phyloP scores from a whole-genome alignment of 1,139 yeast species.

The Scheffersomyces lignicola region DNA sequence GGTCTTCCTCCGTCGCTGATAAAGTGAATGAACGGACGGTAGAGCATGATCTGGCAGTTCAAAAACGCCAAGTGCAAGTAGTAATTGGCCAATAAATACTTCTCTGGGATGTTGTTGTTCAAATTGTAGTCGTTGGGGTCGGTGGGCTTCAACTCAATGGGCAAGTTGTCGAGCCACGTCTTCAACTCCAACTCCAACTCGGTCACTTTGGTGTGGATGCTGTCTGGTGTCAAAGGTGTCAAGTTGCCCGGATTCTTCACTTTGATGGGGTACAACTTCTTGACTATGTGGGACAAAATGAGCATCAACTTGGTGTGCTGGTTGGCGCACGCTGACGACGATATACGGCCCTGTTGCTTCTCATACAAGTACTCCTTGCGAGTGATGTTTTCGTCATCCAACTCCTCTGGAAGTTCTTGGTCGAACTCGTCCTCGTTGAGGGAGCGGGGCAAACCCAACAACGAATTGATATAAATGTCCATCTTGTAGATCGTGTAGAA shows the following conservation, averaged over 20 bases:
- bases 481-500: conserved; percentile 89
- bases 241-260: conserved; percentile 15
- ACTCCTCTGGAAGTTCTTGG: conserved; percentile 80
- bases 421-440: conserved; percentile 80
- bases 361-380: conserved; percentile 50
- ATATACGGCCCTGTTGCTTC: conserved; percentile 46
- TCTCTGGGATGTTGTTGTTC: conserved; percentile 50
- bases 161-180: conserved; percentile 73
- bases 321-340: conserved; percentile 82
- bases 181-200: conserved; percentile 71
- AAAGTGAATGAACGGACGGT: conserved; percentile 90
- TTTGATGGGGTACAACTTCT: conserved; percentile 45
- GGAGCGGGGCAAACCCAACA: conserved; percentile 83
- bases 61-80: conserved; percentile 75
- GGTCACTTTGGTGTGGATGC: conserved; percentile 64
- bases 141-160: conserved; percentile 73
- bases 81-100: conserved; percentile 70
- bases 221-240: conserved; percentile 29
- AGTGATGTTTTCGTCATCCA: conserved; percentile 87
- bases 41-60: conserved; percentile 81
- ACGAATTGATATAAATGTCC: conserved; percentile 88
- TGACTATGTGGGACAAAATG: conserved; percentile 44
- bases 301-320: conserved; percentile 74
- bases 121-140: conserved; percentile 41
- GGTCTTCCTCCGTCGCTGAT: conserved; percentile 51